phyloP scores from a whole-genome alignment of 2,329 filamentous ascomycete genomes.

The Botrytis porri region DNA sequence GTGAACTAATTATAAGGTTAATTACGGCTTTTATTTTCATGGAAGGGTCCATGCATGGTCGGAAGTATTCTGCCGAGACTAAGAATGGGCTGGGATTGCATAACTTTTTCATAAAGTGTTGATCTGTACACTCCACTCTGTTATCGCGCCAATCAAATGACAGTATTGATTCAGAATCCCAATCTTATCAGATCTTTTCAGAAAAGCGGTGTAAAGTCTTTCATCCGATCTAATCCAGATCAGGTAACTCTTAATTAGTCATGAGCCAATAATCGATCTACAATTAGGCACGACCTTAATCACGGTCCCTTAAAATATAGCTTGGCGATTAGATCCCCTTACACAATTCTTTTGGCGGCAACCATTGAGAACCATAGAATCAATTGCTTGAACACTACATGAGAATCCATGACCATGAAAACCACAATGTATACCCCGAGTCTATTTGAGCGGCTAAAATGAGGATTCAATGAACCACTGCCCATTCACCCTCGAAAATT shows the following conservation, averaged over 20 bases:
- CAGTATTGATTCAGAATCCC: fast-evolving
- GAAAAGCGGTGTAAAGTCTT: not conserved
- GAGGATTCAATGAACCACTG: not conserved
- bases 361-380: not conserved
- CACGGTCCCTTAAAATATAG: not conserved
- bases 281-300: not conserved
- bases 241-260: not conserved
- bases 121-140: not conserved
- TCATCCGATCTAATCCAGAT: not conserved
- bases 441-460: not conserved
- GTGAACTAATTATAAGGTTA: not conserved
- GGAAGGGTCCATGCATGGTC: not conserved
- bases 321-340: not conserved
- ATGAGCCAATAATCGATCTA: not conserved
- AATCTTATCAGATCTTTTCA: not conserved
- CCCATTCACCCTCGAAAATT: not conserved
- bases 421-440: not conserved
- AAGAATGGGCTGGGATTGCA: not conserved
- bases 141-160: not conserved
- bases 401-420: not conserved
- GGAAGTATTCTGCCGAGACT: not conserved
- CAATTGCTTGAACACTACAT: not conserved
- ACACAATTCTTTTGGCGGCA: not conserved
- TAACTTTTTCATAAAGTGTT: not conserved
- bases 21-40: not conserved